Percentiles rank a stretch among this genome's conserved stretches.
phyloP scores from a whole-genome alignment of 2,329 filamentous ascomycete species.

The Aspergillus ustus region DNA sequence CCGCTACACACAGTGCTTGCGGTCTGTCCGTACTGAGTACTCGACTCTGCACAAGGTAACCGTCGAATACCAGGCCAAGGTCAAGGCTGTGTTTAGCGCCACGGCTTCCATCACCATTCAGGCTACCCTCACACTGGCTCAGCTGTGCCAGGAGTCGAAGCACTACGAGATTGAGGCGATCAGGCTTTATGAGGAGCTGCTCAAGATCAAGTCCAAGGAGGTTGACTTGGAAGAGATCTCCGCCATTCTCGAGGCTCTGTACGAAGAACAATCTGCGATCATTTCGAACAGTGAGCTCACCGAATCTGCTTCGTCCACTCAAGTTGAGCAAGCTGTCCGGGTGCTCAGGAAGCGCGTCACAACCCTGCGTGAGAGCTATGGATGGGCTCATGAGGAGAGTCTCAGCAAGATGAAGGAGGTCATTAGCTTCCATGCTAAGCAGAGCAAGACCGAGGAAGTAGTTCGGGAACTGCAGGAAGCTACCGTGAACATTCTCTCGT shows the following conservation, averaged over 20 bases:
- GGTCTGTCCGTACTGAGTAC: conserved; percentile 37
- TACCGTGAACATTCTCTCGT: conserved; percentile 38
- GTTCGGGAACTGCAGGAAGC: conserved; percentile 40
- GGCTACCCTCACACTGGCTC: conserved; percentile 41
- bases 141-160: conserved; percentile 45
- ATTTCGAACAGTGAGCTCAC: conserved; percentile 26
- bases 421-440: conserved; percentile 40
- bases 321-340: conserved; percentile 37
- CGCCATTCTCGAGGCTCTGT: conserved; percentile 41
- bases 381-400: conserved; percentile 47
- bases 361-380: conserved; percentile 36
- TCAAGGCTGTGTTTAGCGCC: conserved; percentile 40
- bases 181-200: conserved; percentile 42
- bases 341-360: conserved; percentile 37
- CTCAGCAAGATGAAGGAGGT: conserved; percentile 44
- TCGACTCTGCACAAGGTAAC: conserved; percentile 40
- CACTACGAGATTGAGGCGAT: conserved; percentile 42
- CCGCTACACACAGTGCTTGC: conserved; percentile 44
- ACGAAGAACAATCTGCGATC: conserved; percentile 42
- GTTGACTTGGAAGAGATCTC: conserved; percentile 41
- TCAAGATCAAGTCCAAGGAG: conserved; percentile 37
- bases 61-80: conserved; percentile 39
- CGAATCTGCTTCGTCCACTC: conserved; percentile 32
- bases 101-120: conserved; percentile 43
- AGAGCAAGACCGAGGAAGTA: conserved; percentile 37